Conservation (phyloP, 2,329 filamentous ascomycete genomes). For the Annulohypoxylon truncatum region DNA sequence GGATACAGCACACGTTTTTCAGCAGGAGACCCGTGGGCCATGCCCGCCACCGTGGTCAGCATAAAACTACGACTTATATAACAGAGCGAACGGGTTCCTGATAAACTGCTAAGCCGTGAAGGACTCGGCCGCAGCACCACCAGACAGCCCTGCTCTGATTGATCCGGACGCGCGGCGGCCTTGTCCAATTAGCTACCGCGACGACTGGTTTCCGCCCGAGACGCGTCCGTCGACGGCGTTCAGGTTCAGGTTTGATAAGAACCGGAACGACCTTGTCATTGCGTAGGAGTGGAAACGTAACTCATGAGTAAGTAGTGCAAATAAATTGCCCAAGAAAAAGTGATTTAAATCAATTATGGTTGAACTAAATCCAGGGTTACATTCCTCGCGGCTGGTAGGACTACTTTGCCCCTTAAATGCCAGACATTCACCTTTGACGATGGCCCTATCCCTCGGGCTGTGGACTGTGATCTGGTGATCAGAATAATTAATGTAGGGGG, state of each 20-base stretch:
- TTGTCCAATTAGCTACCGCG: conserved; percentile 23
- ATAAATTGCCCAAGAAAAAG: background rate
- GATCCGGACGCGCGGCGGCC: conserved; percentile 4
- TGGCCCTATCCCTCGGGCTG: background rate
- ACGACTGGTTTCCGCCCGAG: conserved; percentile 26
- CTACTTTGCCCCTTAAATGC: conserved; percentile 16
- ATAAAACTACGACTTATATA: conserved; percentile 24
- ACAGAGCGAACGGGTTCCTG: conserved; percentile 22
- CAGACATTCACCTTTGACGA: background rate
- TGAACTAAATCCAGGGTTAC: background rate
- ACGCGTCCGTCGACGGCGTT: conserved; percentile 27
- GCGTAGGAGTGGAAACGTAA: conserved; percentile 24
- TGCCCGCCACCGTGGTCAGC: background rate
- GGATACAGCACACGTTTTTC: background rate
- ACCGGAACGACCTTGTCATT: conserved; percentile 7
- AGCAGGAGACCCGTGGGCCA: background rate
- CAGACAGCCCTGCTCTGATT: conserved; percentile 11
- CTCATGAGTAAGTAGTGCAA: conserved; percentile 15
- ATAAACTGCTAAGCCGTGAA: conserved; percentile 21
- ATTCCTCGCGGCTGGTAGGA: conserved; percentile 2
- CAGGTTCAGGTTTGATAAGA: conserved; percentile 17
- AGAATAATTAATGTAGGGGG: conserved; percentile 1
- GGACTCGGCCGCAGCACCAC: background rate
- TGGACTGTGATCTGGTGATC: conserved; percentile 11
- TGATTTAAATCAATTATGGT: background rate